Evolutionary conservation across 129 eudicot genomes (phyloP).

Genomic region (Flaveria trinervia): DNA sequence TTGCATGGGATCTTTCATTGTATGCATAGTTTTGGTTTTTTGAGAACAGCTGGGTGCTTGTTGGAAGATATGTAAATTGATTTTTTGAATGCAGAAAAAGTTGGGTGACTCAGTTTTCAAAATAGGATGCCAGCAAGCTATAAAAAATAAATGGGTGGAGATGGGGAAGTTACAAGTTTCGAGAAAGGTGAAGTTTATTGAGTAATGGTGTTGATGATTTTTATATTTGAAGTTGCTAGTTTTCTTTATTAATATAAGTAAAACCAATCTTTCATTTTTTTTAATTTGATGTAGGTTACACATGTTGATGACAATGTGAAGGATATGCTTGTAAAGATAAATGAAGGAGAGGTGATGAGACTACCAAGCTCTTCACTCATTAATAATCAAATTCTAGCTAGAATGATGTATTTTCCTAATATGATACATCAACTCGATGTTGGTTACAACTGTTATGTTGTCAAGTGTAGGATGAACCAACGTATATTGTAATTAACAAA

Average conservation of each 20-base stretch:
- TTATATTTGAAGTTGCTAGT: constrained; percentile 14
- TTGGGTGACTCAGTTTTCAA: constrained; percentile 54
- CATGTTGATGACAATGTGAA: constrained; percentile 76
- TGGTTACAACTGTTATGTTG: not conserved
- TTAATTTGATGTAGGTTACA: constrained; percentile 52
- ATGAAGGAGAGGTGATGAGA: constrained; percentile 68
- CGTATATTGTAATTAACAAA: not conserved
- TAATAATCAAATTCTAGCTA: not conserved
- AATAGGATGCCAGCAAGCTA: constrained; percentile 72
- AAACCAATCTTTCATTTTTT: constrained; percentile 5
- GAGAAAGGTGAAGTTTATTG: constrained; percentile 64
- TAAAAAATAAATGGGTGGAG: constrained; percentile 86
- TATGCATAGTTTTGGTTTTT: not conserved
- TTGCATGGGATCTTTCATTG: not conserved
- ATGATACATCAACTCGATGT: constrained; percentile 5
- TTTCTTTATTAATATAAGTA: not conserved
- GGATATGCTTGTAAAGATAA: constrained; percentile 57
- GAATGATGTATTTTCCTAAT: constrained; percentile 2
- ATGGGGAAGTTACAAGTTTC: constrained; percentile 61
- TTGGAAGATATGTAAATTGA: constrained; percentile 17
- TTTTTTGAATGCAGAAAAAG: constrained; percentile 60
- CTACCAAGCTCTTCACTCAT: constrained; percentile 1
- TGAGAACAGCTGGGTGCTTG: constrained; percentile 9
- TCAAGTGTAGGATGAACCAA: not conserved
- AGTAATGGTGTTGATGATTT: not conserved